Conservation (phyloP, 495 filamentous ascomycete genomes). For the Antarctomyces pellizariae region DNA sequence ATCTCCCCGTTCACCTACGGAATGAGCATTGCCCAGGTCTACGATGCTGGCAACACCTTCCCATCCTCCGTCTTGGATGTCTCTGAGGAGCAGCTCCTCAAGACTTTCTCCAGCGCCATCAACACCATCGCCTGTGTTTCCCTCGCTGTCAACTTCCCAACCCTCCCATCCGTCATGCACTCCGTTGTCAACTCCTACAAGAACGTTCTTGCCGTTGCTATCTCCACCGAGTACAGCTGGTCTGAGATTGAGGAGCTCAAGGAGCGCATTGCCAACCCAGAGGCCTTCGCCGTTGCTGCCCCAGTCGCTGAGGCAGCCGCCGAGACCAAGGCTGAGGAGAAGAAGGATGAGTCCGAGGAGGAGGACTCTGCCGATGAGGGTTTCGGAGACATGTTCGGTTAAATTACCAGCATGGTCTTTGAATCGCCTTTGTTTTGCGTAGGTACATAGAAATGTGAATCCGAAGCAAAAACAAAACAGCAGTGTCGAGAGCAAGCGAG, state of each 20-base stretch:
- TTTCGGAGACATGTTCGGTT: conserved; percentile 48
- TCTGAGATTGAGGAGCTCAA: conserved; percentile 90
- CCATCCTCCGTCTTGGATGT: conserved; percentile 68
- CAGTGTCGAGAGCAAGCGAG: too few relatives aligned
- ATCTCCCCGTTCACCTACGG: conserved; percentile 99
- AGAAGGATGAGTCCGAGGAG: conserved; percentile 31
- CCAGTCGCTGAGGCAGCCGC: conserved; percentile 36
- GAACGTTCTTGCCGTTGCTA: conserved; percentile 75
- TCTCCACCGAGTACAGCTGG: conserved; percentile 86
- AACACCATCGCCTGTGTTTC: conserved; percentile 74
- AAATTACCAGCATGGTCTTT: conserved; percentile 9
- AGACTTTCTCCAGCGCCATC: conserved; percentile 60
- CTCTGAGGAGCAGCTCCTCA: conserved; percentile 72
- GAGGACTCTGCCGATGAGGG: conserved; percentile 34
- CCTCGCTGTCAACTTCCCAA: conserved; percentile 80
- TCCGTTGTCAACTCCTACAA: conserved; percentile 93
- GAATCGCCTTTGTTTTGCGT: conserved; percentile 1
- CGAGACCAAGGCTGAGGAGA: conserved; percentile 23
- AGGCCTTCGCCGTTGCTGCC: conserved; percentile 67
- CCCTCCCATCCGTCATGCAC: conserved; percentile 89
- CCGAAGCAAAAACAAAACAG: too few relatives aligned
- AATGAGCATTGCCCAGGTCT: conserved; percentile 87
- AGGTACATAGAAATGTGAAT: conserved; percentile 9
- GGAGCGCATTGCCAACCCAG: conserved; percentile 96
- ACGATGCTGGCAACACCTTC: conserved; percentile 90